Evolutionary conservation across 139 green algal genomes (phyloP), one percentile per base, ranked within the genome.

Genomic region (Dunaliella sp.): DNA sequence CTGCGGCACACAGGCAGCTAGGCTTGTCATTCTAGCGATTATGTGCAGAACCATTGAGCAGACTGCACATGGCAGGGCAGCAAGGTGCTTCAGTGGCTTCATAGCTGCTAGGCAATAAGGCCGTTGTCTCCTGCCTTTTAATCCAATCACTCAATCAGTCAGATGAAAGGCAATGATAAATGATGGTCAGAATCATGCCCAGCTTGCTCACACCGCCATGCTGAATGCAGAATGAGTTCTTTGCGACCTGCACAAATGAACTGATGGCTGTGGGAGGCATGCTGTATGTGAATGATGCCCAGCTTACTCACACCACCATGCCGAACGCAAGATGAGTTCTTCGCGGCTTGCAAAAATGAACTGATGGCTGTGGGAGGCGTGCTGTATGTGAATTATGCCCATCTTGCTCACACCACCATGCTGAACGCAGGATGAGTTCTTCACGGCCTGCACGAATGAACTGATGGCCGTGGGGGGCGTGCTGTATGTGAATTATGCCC

Each of bases 281-380:
- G 65, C 80, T 92, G 38, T 83, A 87, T 12, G 86, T 88, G n/a
- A n/a, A n/a, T n/a, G n/a, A n/a, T n/a, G n/a, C n/a, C n/a, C n/a
- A n/a, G n/a, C n/a, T n/a, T n/a, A n/a, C n/a, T n/a, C n/a, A n/a
- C n/a, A n/a, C n/a, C n/a, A n/a, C n/a, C n/a, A n/a, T n/a, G n/a
- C n/a, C n/a, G n/a, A n/a, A 74, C 57, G 77, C 80, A 65, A 3
- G 90, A 93, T 80, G 88, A 92, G 87, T 91, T 84, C 82, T 91
- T 90, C 48, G 0, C 1, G 2, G 72, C 80, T 57, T 89, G 85
- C 87, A 87, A 38, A 58, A 93, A 93, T 82, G 32, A 92, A 38
- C 88, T 86, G 48, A 92, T 93, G 86, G 90, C 90, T n/a, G 86
- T 91, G 28, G 92, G 92, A 28, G 89, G 88, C 0, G 86, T 93